Conservation (phyloP, 139 green algal species). For the Chlamydomonas urium region DNA sequence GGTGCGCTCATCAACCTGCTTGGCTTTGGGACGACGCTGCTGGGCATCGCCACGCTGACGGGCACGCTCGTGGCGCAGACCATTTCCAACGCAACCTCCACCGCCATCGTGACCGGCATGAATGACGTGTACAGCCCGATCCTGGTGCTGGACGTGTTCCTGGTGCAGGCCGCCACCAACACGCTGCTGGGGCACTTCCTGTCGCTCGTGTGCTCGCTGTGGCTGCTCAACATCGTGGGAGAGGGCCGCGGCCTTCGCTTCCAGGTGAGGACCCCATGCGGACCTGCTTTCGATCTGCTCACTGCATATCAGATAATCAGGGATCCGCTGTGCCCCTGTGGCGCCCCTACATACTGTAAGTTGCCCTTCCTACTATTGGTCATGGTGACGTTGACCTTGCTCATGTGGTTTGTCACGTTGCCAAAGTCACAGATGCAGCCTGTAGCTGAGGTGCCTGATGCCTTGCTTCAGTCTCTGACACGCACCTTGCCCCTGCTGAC, state of each 20-base stretch:
- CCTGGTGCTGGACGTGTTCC: slow-evolving; percentile 97
- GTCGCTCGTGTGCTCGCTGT: slow-evolving; percentile 69
- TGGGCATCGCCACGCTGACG: slow-evolving; percentile 51
- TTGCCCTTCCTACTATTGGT: too few species aligned
- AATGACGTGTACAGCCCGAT: slow-evolving; percentile 85
- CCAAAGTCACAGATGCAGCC: too few species aligned
- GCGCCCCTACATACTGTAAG: too few species aligned
- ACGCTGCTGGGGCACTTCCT: slow-evolving; percentile 88
- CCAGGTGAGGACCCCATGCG: slow-evolving; percentile 47
- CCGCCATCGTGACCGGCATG: slow-evolving; percentile 75
- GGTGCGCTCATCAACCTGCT: slow-evolving; percentile 77
- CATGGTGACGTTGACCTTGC: too few species aligned
- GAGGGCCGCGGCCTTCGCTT: slow-evolving; percentile 51
- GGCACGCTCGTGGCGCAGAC: slow-evolving; percentile 91
- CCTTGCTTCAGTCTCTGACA: too few species aligned
- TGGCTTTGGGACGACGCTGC: slow-evolving; percentile 63
- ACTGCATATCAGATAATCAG: too few species aligned
- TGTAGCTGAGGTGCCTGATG: too few species aligned
- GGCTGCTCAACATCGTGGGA: slow-evolving; percentile 68
- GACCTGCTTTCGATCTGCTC: too few species aligned
- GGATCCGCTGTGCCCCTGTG: too few species aligned
- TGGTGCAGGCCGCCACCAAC: slow-evolving; percentile 94
- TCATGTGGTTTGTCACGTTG: too few species aligned
- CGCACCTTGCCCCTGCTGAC: too few species aligned
- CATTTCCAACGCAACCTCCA: slow-evolving; percentile 80